phyloP scores from a whole-genome alignment of 345 rosid genomes.

The Trapa incisa region DNA sequence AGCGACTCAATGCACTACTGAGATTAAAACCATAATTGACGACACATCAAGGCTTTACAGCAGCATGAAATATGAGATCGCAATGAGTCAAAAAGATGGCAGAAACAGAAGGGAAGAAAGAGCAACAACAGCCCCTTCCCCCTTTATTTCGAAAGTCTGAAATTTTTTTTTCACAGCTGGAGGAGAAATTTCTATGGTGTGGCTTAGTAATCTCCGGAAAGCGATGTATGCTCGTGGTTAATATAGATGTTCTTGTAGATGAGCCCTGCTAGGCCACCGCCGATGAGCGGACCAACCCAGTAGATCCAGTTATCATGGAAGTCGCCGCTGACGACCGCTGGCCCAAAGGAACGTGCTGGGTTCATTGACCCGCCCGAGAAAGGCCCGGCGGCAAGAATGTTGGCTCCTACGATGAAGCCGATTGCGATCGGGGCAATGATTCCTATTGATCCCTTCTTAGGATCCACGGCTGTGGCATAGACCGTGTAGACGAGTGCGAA shows the following conservation, averaged over 20 bases:
- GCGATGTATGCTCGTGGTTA: slow-evolving; percentile 38
- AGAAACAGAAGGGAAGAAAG: neutral
- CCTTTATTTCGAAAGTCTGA: slow-evolving; percentile 10
- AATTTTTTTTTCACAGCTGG: neutral
- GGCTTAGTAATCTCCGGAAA: slow-evolving; percentile 30
- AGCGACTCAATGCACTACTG: slow-evolving; percentile 5
- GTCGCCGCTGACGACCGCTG: slow-evolving; percentile 74
- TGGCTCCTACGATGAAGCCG: slow-evolving; percentile 90
- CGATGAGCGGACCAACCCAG: slow-evolving; percentile 82
- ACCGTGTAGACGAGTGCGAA: slow-evolving; percentile 89
- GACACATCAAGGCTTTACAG: slow-evolving; percentile 12
- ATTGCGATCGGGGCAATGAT: slow-evolving; percentile 86
- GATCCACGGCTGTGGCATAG: slow-evolving; percentile 92
- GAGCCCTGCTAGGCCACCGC: slow-evolving; percentile 80
- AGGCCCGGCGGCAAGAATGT: slow-evolving; percentile 90
- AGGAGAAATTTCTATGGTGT: neutral
- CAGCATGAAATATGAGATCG: slow-evolving; percentile 1
- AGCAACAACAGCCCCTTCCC: slow-evolving; percentile 12
- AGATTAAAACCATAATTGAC: neutral
- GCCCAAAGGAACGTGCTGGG: slow-evolving; percentile 95
- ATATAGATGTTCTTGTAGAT: slow-evolving; percentile 62
- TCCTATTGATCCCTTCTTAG: slow-evolving; percentile 83
- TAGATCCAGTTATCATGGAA: slow-evolving; percentile 82
- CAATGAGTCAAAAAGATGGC: neutral
- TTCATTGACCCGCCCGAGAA: slow-evolving; percentile 97